These are phyloP conservation scores for Stereocaulon alpinum DNA, from an alignment of 495 filamentous ascomycete species.

Conservation along the genomic window DNA sequence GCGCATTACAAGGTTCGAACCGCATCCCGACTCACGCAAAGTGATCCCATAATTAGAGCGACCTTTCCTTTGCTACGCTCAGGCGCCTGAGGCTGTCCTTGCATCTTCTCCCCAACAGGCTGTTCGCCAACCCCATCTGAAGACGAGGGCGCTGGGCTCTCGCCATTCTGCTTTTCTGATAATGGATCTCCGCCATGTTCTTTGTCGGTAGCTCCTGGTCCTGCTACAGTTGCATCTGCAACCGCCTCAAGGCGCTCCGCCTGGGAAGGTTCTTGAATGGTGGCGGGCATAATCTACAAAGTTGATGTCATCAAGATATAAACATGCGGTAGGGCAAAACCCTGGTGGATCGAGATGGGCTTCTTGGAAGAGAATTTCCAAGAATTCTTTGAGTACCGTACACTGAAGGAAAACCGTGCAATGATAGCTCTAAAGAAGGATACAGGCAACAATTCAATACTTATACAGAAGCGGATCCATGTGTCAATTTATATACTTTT, in stretches of 20 bases:
- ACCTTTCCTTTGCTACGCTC: slow-evolving; percentile 41
- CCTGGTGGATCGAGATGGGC: too few species aligned
- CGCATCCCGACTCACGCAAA: slow-evolving; percentile 33
- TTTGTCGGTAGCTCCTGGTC: slow-evolving; percentile 1
- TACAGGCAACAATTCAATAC: too few species aligned
- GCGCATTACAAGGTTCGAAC: background rate
- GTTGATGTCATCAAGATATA: background rate
- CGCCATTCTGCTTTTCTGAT: slow-evolving; percentile 7
- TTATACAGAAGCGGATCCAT: too few species aligned
- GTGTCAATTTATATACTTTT: too few species aligned
- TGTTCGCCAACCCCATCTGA: slow-evolving; percentile 13
- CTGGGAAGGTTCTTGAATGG: slow-evolving; percentile 12
- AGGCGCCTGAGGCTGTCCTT: slow-evolving; percentile 27
- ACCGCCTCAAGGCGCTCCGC: slow-evolving; percentile 16
- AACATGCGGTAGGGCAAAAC: background rate
- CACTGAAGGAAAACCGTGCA: too few species aligned
- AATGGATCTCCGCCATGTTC: background rate
- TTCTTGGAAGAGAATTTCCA: too few species aligned
- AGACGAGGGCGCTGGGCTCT: slow-evolving; percentile 7
- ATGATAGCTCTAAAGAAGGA: too few species aligned
- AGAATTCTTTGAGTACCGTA: too few species aligned
- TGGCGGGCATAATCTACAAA: slow-evolving; percentile 1
- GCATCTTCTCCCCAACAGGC: background rate
- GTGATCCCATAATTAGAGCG: slow-evolving; percentile 38
- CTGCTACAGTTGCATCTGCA: slow-evolving; percentile 8